Conservation (phyloP, 345 rosid genomes). For the Eucalyptus erythrocorys region DNA sequence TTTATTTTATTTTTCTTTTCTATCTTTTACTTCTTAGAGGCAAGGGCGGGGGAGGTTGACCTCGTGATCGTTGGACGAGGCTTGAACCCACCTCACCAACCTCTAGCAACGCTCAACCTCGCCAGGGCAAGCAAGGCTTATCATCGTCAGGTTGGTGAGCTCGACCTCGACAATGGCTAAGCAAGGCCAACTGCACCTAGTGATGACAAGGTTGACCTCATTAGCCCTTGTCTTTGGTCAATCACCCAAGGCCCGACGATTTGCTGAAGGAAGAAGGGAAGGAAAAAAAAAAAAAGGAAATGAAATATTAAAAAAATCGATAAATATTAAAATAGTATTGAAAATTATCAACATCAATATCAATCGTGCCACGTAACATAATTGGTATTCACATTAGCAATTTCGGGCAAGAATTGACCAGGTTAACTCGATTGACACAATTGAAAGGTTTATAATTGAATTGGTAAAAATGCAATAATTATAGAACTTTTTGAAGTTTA, state of each 20-base stretch:
- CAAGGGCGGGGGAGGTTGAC: not conserved
- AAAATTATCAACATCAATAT: rapidly evolving
- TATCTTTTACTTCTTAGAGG: not conserved
- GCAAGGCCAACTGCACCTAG: no score
- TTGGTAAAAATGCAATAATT: rapidly evolving
- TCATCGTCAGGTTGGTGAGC: no score
- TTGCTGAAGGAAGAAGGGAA: rapidly evolving
- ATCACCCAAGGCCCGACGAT: rapidly evolving
- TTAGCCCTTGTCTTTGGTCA: not conserved
- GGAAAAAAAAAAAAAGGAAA: not conserved
- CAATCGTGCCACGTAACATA: rapidly evolving
- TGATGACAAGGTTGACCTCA: rapidly evolving
- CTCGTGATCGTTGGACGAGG: rapidly evolving
- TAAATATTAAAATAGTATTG: no score
- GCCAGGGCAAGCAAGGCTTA: no score
- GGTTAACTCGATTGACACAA: rapidly evolving
- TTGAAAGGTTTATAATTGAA: rapidly evolving
- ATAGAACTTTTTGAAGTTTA: no score
- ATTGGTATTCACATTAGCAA: rapidly evolving
- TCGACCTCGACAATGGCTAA: no score
- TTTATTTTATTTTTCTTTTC: no score
- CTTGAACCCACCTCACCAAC: not conserved
- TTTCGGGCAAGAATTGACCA: rapidly evolving
- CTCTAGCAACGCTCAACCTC: not conserved
- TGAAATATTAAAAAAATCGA: no score